These are phyloP conservation scores for Cyathus striatus DNA, from an alignment of 768 basidiomycete genomes.

Conservation along the genomic window DNA sequence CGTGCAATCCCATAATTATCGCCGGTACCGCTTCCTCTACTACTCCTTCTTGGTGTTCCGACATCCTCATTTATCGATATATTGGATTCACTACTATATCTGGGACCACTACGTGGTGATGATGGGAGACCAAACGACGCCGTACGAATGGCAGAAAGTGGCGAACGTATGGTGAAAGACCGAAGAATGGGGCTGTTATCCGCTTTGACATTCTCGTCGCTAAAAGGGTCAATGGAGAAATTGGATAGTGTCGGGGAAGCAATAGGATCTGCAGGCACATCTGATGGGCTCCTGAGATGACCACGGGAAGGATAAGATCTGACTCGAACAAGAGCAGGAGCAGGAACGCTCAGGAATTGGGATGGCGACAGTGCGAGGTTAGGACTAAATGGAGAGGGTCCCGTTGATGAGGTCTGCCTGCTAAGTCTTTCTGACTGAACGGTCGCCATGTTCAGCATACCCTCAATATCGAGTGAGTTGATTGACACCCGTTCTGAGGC, in stretches of 20 bases:
- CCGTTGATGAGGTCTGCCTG: slow-evolving; percentile 18
- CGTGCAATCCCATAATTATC: slow-evolving; percentile 21
- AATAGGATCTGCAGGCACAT: slow-evolving; percentile 23
- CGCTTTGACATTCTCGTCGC: slow-evolving; percentile 4
- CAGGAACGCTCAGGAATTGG: slow-evolving; percentile 7
- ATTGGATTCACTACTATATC: slow-evolving; percentile 1
- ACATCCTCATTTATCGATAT: neutral
- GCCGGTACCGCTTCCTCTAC: slow-evolving; percentile 10
- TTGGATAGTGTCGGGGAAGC: slow-evolving; percentile 20
- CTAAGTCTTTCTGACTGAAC: slow-evolving; percentile 24
- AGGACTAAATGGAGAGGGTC: slow-evolving; percentile 11
- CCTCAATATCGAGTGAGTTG: slow-evolving; percentile 43
- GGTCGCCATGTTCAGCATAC: slow-evolving; percentile 49
- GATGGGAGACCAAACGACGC: slow-evolving; percentile 14
- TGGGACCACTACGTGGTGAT: slow-evolving; percentile 12
- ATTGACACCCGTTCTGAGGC: slow-evolving; percentile 22
- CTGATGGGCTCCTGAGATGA: slow-evolving; percentile 22
- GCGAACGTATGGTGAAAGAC: neutral
- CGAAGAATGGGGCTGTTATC: slow-evolving; percentile 2
- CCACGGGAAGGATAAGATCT: slow-evolving; percentile 12
- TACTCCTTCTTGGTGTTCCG: slow-evolving; percentile 4
- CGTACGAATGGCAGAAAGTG: slow-evolving; percentile 7
- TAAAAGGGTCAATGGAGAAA: slow-evolving; percentile 17
- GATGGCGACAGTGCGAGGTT: slow-evolving; percentile 6
- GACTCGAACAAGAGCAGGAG: slow-evolving; percentile 2